phyloP scores from a whole-genome alignment of 257 asterid genomes.

The Solanum phureja region DNA sequence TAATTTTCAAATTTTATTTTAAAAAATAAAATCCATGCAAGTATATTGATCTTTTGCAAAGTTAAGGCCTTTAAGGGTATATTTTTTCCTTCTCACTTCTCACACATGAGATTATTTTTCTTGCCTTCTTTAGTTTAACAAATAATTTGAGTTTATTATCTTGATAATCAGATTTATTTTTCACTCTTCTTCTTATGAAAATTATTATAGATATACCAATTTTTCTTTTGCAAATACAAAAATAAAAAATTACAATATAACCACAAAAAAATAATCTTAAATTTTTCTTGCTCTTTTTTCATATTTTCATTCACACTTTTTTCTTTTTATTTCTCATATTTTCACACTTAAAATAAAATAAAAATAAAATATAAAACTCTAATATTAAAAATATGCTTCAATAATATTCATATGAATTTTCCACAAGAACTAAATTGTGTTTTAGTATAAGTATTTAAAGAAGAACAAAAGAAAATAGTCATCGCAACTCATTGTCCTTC shows the following conservation, averaged over 20 bases:
- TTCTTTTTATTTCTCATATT: neutral
- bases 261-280: neutral
- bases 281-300: neutral
- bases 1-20: too few species aligned
- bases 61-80: neutral
- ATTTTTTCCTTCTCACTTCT: neutral
- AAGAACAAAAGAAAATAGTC: neutral
- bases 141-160: too few species aligned
- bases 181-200: too few species aligned
- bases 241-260: neutral
- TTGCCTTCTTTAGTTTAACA: neutral
- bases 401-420: neutral
- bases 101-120: neutral
- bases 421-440: neutral
- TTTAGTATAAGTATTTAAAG: neutral
- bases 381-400: neutral
- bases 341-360: neutral
- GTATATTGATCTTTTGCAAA: neutral
- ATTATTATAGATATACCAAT: too few species aligned
- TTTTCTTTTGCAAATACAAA: too few species aligned
- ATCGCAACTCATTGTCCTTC: neutral
- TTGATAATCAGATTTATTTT: too few species aligned
- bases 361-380: too few species aligned
- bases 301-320: neutral
- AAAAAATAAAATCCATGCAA: too few species aligned